Base-by-base conservation (phyloP, 805 yeast species). In the Candida mattraensis region DNA sequence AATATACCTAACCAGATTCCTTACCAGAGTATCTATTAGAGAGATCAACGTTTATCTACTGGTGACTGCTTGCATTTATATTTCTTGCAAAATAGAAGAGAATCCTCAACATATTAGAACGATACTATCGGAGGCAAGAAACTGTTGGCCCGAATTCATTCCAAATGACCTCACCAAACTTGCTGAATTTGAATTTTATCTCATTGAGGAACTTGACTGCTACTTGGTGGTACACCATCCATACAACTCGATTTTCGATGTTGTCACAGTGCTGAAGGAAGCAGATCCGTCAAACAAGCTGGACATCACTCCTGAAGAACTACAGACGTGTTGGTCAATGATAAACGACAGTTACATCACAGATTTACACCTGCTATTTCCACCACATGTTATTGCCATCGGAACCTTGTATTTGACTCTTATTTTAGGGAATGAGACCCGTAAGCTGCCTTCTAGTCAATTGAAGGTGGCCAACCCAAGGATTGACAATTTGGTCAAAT, bases 71-170 rank as follows among this genome's bases (percentile, higher is more conserved):
- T 80, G 93, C 47, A 70, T 91, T 2, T 93, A 93, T 53, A 70
- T 93, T 19, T 89, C 97, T 0, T 84, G 96, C 64, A 91, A 93
- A 56, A 83, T 88, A 21, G 98, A 93, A 58, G 99, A 93, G 60
- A 83, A 87, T 49, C 98, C 99, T 1, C 95, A 85, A 53, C 97
- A 93, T 55, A 87, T 93, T 7, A 65, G 96, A 37, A 76, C 89
- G 1, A 72, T 93, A 7, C 76, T 87, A 15, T 71, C 80, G 13
- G 98, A 91, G 55, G 93, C 97, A 2, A 65, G 96, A 35, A 82
- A 82, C 24, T 63, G 87, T 24, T 91, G 98, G 98, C 97, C 98
- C 0, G 96, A 89, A 53, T 87, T 80, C 51, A 82, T 91, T 23
- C 95, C 97, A 0, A 87, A 84, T 40, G 98, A 91, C 57, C 77